These are phyloP conservation scores for Melanopsichium pennsylvanicum DNA, from an alignment of 1,284 basidiomycete genomes.

Conservation along the genomic window DNA sequence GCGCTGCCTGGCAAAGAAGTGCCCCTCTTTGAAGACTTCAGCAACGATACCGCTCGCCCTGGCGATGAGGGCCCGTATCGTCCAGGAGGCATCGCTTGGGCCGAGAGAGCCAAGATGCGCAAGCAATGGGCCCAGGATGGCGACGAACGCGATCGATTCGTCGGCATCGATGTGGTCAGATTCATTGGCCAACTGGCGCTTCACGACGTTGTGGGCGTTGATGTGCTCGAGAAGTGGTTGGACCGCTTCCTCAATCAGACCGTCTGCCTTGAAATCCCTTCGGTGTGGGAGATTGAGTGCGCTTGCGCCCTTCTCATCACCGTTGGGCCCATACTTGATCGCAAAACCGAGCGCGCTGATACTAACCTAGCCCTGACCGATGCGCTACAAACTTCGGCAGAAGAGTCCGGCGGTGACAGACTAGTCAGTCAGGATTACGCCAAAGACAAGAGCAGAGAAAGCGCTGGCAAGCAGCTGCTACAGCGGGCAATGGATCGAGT, in stretches of 20 bases:
- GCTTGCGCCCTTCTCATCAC: conserved; percentile 54
- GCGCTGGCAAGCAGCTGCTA: not conserved
- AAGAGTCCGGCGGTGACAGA: not conserved
- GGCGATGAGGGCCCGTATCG: too few relatives aligned
- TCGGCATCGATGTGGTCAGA: conserved; percentile 17
- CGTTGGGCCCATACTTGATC: conserved; percentile 39
- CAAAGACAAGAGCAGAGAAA: not conserved
- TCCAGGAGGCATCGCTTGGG: conserved; percentile 4
- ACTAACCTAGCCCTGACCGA: not conserved
- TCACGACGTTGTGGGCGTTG: conserved; percentile 7
- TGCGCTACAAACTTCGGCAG: too few relatives aligned
- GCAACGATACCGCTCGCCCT: too few relatives aligned
- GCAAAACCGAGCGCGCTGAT: not conserved
- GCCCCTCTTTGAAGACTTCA: not conserved
- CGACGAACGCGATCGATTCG: conserved; percentile 15
- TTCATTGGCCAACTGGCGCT: conserved; percentile 41
- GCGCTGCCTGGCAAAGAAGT: conserved; percentile 6
- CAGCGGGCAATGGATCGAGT: conserved; percentile 21
- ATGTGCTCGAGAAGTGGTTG: conserved; percentile 33
- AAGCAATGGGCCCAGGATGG: conserved; percentile 19
- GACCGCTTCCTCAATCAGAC: conserved; percentile 53
- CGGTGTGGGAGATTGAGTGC: conserved; percentile 53
- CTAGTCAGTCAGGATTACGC: not conserved
- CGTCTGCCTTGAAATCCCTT: conserved; percentile 48
- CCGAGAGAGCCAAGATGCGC: not conserved